Base-by-base conservation (phyloP, 495 filamentous ascomycete species). In the Penicillium cosmopolitanum region DNA sequence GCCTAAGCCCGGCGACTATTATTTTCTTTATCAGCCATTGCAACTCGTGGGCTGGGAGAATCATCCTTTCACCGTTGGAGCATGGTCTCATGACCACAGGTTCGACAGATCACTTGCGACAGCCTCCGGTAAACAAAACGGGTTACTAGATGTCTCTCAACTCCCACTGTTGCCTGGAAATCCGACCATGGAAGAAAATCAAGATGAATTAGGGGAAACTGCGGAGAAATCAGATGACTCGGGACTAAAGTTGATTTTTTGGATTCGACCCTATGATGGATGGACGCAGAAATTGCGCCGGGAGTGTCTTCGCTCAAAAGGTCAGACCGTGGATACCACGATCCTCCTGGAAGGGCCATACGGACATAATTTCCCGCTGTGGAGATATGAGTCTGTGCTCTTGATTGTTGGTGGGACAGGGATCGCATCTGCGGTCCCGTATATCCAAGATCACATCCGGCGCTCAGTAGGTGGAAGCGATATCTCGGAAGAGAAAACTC, bases 401-500 rank as follows among this genome's bases (percentile, higher is more conserved):
- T 73, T 87, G n/a, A 75, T 89, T 15, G 83, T 77, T 4, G 85
- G 86, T 5, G 86, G 86, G 0, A 83, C 81, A 4, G 86, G 86
- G 0, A 82, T 88, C 44, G 80, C 85, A 0, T 82, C 78, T 0
- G 73, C 80, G 3, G 66, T 85, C 3, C 79, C 85, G 0, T 83
- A 86, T 60, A 66, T 89, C 44, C 67, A 73, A 9, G 69, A 73
- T 18, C 75, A 80, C 43, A 56, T 80, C 15, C 55, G 55, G 8
- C 68, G 70, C 4, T 65, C 64, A 1, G 36, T 46, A 28, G 38
- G 51, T 43, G 43, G 53, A 28, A 33, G 65, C 0, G 50, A 35
- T 44, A 43, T 28, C 6, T 15, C 48, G 3, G 23, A 60, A n/a
- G 57, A 64, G 13, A 56, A 61, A 48, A 68, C 67, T 5, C 61